These are phyloP conservation scores for Aspergillus tubingensis DNA, from an alignment of 2,329 filamentous ascomycete species.

Conservation along the genomic window DNA sequence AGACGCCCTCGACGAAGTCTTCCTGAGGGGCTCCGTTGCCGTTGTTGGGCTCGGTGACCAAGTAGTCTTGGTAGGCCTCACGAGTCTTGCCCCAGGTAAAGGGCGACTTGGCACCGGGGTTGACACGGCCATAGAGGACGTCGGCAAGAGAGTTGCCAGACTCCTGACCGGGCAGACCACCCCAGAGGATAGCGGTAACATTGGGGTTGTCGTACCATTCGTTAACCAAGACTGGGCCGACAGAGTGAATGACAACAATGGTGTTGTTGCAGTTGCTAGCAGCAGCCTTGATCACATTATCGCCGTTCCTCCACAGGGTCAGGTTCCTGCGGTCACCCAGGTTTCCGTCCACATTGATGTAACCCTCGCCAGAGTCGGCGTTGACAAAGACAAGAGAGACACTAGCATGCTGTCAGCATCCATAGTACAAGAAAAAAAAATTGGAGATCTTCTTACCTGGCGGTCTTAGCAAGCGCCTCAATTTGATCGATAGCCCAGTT, in stretches of 20 bases:
- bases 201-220: slow-evolving; percentile 64
- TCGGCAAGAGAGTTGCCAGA: slow-evolving; percentile 74
- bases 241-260: slow-evolving; percentile 85
- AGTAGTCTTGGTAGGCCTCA: slow-evolving; percentile 57
- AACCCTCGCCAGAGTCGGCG: slow-evolving; percentile 82
- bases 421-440: neutral
- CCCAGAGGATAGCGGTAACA: slow-evolving; percentile 74
- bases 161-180: slow-evolving; percentile 73
- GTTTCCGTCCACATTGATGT: slow-evolving; percentile 79
- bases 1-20: slow-evolving; percentile 62
- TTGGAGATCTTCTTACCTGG: slow-evolving; percentile 30
- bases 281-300: slow-evolving; percentile 78
- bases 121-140: slow-evolving; percentile 68
- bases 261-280: slow-evolving; percentile 80
- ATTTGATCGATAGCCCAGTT: slow-evolving; percentile 59
- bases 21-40: slow-evolving; percentile 59
- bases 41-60: slow-evolving; percentile 61
- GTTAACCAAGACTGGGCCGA: slow-evolving; percentile 74
- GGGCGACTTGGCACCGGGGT: slow-evolving; percentile 63
- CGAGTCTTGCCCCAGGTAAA: slow-evolving; percentile 61
- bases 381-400: slow-evolving; percentile 83
- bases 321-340: slow-evolving; percentile 88
- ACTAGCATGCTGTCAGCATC: slow-evolving; percentile 22
- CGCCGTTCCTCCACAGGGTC: slow-evolving; percentile 82
- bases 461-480: slow-evolving; percentile 52